Evolutionary conservation across 139 green algal species (phyloP), one percentile per base, ranked within the genome.

Genomic region (Chlorella ohadii): DNA sequence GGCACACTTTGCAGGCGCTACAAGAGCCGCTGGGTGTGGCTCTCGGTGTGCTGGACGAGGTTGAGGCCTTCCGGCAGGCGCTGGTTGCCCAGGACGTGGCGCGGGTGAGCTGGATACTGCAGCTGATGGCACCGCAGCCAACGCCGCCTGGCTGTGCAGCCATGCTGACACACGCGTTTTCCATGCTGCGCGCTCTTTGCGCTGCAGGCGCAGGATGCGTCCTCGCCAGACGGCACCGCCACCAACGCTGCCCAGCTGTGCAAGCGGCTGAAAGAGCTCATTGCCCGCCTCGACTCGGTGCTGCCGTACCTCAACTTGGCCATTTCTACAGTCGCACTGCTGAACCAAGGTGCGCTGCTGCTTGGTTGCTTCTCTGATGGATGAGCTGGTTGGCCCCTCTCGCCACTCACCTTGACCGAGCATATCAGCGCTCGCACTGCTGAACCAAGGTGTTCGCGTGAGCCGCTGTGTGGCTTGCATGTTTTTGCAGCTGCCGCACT

Each of bases 1-100:
- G n/a, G n/a, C 19, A 16, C 31, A 1, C 7, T 31, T 7, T 51
- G 34, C 75, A 81, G 75, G 75, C 75, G 19, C 55, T 81, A 25
- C 75, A 81, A 57, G 75, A 81, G 75, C 56, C 75, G 22, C 56
- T 81, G 75, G 75, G 56, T 1, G 75, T 81, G 75, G 75, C 75
- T 0, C 56, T 81, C 6, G 75, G 56, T 4, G 75, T 71, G 33
- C 57, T 81, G 34, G 75, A 81, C 5, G 75, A 81, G 34, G 75
- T 81, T 56, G 75, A 81, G 34, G 56, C 56, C 1, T 70, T 81
- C 34, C 25, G 75, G 22, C 75, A 71, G 75, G 55, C 75, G 56
- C 34, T 81, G 4, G 75, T 81, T 23, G 23, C 25, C 34, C 75
- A 71, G 55, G 56, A 81, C 20, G 75, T 81, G 34, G 36, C 38